phyloP scores from a whole-genome alignment of 139 green algal genomes.

The Coccomyxa sp. region DNA sequence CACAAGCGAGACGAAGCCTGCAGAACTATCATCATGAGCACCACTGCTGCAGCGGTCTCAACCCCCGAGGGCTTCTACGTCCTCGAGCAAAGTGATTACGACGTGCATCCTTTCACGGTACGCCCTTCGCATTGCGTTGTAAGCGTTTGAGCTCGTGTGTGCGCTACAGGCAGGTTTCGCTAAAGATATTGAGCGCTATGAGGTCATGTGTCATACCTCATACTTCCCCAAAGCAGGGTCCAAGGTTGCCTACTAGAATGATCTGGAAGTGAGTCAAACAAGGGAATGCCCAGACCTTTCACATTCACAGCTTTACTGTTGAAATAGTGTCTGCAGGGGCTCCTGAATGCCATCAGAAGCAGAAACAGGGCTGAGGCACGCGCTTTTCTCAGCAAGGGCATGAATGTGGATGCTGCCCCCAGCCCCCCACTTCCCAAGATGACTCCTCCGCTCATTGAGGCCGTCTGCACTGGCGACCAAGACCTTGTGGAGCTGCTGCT shows the following conservation, averaged over 20 bases:
- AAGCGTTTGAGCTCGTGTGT: background rate
- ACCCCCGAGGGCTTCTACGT: background rate
- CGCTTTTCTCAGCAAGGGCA: background rate
- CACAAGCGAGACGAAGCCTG: no score
- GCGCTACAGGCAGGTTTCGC: background rate
- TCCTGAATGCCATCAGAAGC: background rate
- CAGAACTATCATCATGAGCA: no score
- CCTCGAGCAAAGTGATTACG: background rate
- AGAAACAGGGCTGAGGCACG: background rate
- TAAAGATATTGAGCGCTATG: background rate
- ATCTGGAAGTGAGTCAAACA: no score
- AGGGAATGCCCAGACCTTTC: background rate
- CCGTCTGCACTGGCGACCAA: background rate
- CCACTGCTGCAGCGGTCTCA: no score
- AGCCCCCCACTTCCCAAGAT: background rate
- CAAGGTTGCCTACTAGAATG: no score
- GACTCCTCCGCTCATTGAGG: background rate
- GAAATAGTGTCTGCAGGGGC: background rate
- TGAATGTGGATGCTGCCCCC: background rate
- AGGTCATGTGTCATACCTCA: no score
- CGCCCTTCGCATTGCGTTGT: background rate
- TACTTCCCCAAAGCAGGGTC: no score
- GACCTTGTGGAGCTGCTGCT: conserved; percentile 5
- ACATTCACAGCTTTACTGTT: background rate
- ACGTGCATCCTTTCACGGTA: conserved; percentile 5